These are phyloP conservation scores for Citropsis articulata DNA, from an alignment of 345 rosid genomes.

Conservation along the genomic window DNA sequence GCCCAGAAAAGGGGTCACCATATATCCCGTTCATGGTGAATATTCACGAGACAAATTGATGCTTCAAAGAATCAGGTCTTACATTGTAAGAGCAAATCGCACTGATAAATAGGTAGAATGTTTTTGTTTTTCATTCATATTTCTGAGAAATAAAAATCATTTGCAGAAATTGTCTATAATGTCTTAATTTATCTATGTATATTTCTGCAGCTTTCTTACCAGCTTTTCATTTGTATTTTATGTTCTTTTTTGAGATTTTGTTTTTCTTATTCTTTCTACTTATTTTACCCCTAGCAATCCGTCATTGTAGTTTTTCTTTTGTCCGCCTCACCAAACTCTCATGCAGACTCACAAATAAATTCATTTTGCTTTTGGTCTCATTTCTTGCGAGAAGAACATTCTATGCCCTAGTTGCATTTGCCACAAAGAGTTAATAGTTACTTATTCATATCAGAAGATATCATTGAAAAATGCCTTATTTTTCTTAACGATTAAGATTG, in stretches of 20 bases:
- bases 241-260: not conserved
- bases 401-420: not conserved
- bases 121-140: not conserved
- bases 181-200: not conserved
- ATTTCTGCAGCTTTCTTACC: not conserved
- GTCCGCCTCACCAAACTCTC: not conserved
- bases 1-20: slow-evolving; percentile 43
- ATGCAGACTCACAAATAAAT: not conserved
- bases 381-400: not conserved
- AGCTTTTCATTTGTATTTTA: not conserved
- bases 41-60: slow-evolving; percentile 84
- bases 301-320: not conserved
- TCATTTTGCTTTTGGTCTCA: not conserved
- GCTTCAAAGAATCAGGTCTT: slow-evolving; percentile 98
- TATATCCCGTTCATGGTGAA: slow-evolving; percentile 74
- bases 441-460: not conserved
- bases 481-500: not conserved
- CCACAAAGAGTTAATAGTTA: not conserved
- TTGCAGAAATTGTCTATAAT: not conserved
- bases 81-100: slow-evolving; percentile 85
- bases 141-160: not conserved
- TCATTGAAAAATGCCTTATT: not conserved
- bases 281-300: not conserved
- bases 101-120: slow-evolving; percentile 57
- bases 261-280: not conserved